Evolutionary conservation across 805 yeast species (phyloP).

Genomic region (Saturnispora hagleri): DNA sequence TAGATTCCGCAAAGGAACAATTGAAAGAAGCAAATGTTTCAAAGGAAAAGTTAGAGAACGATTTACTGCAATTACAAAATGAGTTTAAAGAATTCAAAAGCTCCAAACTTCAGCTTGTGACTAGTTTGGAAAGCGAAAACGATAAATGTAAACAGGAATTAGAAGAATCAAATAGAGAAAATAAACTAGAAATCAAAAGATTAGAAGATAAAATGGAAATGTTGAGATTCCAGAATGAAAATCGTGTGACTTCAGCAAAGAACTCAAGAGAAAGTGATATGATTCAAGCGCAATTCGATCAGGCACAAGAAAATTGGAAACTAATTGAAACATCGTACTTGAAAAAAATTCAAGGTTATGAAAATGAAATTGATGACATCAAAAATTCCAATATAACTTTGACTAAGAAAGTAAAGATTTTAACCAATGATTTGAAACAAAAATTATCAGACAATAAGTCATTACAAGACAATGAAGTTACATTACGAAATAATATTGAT

Average conservation of each 20-base stretch:
- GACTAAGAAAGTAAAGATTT: constrained; percentile 22
- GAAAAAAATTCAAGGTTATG: constrained; percentile 36
- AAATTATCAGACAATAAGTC: constrained; percentile 23
- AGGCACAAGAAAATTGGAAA: constrained; percentile 77
- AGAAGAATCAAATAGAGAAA: constrained; percentile 24
- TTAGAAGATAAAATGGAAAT: constrained; percentile 66
- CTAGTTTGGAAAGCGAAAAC: constrained; percentile 24
- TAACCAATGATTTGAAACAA: constrained; percentile 31
- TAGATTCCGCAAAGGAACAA: constrained; percentile 27
- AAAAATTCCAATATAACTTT: constrained; percentile 23
- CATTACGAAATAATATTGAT: constrained; percentile 19
- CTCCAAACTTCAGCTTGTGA: constrained; percentile 15
- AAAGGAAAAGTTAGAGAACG: constrained; percentile 14
- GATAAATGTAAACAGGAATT: constrained; percentile 11
- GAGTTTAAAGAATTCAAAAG: constrained; percentile 20
- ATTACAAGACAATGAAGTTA: constrained; percentile 18
- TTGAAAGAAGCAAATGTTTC: constrained; percentile 24
- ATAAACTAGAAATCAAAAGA: constrained; percentile 39
- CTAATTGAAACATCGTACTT: constrained; percentile 61
- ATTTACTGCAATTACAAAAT: constrained; percentile 17
- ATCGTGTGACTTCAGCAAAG: background rate
- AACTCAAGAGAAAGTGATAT: constrained; percentile 27
- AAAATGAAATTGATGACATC: constrained; percentile 35
- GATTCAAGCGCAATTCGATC: constrained; percentile 61
- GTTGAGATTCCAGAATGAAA: constrained; percentile 54